Base-by-base conservation (phyloP, 805 yeast genomes). In the Isabelozyma rhagii region DNA sequence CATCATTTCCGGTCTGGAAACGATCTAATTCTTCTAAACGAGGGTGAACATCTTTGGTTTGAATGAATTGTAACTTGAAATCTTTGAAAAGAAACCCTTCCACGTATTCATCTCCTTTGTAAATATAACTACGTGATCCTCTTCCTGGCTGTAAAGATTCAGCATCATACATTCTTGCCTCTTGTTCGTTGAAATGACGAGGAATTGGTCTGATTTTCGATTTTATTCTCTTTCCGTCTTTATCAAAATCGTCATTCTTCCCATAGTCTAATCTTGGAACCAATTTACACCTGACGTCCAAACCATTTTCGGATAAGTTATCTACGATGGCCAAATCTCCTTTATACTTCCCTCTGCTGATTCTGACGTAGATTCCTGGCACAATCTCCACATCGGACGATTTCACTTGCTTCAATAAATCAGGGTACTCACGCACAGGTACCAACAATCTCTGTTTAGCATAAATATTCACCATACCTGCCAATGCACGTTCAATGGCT, bases 191-290 rank as follows among this genome's bases (percentile, higher is more conserved):
- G 64, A 94, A 94, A 44, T 93, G 77, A 57, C 96, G 80, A 47
- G 94, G 92, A 4, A 91, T 85, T 1, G 97, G 96, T 63, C 93
- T 80, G 49, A 82, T 72, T 50, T 86, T 87, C 57, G 81, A 78
- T 45, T 81, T 84, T 41, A 71, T 62, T 51, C 63, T 61, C 45
- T 50, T 62, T 21, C 83, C 85, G 17, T 71, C 72, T 38, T 60
- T 58, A 53, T 83, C 89, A 51, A 79, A 52, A 28, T 72, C 80
- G 53, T 72, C 77, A 43, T 78, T 74, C 56, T 84, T 82, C 50
- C 96, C 97, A 67, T 94, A 93, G 65, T 93, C 97, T 51, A 94
- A 71, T 61, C 99, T 83, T 38, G 99, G 99, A 34, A 94, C 96
- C 55, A 94, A 75, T 63, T 89, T 89, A 58, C 96, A 83, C 60